Base-by-base conservation (phyloP, 371 early-diverging fungal species). In the Mortierella sp. region DNA sequence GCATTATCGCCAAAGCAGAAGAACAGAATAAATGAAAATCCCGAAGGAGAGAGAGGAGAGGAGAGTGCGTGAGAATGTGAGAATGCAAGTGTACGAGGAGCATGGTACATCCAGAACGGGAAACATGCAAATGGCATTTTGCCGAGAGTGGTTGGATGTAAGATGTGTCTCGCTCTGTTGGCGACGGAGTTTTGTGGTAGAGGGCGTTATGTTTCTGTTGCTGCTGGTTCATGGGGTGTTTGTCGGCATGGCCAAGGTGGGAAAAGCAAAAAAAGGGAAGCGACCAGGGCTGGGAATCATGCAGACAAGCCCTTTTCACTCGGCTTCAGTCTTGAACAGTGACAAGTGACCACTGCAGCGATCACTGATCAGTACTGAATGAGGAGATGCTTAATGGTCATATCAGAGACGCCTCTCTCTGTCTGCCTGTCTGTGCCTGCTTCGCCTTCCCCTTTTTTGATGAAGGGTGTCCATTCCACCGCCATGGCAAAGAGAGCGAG, bases 181-280 rank as follows among this genome's bases (percentile, higher is more conserved):
- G 13, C 28, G 34, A 61, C 64, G 64, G 37, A 64, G 64, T 64
- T 64, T 64, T 40, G 64, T 40, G 34, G 13, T 1, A 57, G 31
- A 59, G 34, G 59, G 34, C 31, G 59, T 31, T 59, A 10, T 28
- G 59, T 59, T 59, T 31, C 31, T 28, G 13, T 13, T 59, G 28
- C 26, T 59, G 0, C 13, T 46, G 48, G 48, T 64, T 40, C 2
- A 40, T 40, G 43, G 43, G 43, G 6, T 40, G 43, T 40, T 40
- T 2, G 37, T 64, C 64, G 64, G 64, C 64, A 64, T 24, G 64
- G 64, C 64, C 64, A 64, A 64, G 64, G 64, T 64, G 31, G 64
- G 64, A 64, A 64, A 19, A 21, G 21, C 19, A 64, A 37, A 14
- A 37, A 37, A 5, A 26, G 24, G 19, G 53, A 24, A 40, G 43